A percentile compares a stretch with the other conserved stretches of the same genome.
These are phyloP conservation scores for Fusarium cicatricum DNA, from an alignment of 2,329 filamentous ascomycete genomes.

Conservation along the genomic window DNA sequence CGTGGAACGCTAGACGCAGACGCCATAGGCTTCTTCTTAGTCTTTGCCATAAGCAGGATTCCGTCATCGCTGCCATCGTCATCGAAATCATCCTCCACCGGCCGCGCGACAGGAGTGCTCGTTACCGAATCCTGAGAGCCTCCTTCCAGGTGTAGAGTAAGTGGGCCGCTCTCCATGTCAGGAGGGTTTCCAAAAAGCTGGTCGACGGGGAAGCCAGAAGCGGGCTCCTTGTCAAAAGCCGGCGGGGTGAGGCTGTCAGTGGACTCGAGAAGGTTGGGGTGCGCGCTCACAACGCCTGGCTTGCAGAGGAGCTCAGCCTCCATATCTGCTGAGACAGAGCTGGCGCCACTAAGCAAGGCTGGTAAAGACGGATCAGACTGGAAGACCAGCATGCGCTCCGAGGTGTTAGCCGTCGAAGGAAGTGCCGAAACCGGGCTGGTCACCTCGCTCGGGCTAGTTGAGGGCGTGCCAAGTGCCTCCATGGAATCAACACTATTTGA, in stretches of 20 bases:
- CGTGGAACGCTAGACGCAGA: slow-evolving; percentile 19
- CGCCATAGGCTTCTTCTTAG: slow-evolving; percentile 54
- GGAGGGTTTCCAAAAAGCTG: slow-evolving; percentile 46
- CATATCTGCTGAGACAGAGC: slow-evolving; percentile 69
- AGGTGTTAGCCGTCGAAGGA: slow-evolving; percentile 50
- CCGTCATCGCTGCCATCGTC: slow-evolving; percentile 64
- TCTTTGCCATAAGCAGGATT: slow-evolving; percentile 61
- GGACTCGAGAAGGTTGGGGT: slow-evolving; percentile 57
- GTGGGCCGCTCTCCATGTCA: slow-evolving; percentile 45
- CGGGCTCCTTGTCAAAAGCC: slow-evolving; percentile 57
- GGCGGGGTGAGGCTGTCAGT: slow-evolving; percentile 64
- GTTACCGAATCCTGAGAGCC: slow-evolving; percentile 33
- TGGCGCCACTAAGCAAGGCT: slow-evolving; percentile 69
- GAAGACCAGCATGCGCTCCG: slow-evolving; percentile 61
- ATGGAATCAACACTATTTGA: slow-evolving; percentile 64
- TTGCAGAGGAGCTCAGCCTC: slow-evolving; percentile 66
- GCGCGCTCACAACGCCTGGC: slow-evolving; percentile 55
- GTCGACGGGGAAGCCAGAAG: slow-evolving; percentile 57
- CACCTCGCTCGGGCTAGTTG: slow-evolving; percentile 64
- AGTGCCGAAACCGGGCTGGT: slow-evolving; percentile 58
- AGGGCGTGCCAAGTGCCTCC: slow-evolving; percentile 57
- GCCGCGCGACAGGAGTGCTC: slow-evolving; percentile 41
- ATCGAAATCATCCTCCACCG: slow-evolving; percentile 54
- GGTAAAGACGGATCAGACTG: slow-evolving; percentile 71
- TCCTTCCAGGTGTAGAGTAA: slow-evolving; percentile 43